Base-by-base conservation (phyloP, 768 basidiomycete species). In the Mycena metata region DNA sequence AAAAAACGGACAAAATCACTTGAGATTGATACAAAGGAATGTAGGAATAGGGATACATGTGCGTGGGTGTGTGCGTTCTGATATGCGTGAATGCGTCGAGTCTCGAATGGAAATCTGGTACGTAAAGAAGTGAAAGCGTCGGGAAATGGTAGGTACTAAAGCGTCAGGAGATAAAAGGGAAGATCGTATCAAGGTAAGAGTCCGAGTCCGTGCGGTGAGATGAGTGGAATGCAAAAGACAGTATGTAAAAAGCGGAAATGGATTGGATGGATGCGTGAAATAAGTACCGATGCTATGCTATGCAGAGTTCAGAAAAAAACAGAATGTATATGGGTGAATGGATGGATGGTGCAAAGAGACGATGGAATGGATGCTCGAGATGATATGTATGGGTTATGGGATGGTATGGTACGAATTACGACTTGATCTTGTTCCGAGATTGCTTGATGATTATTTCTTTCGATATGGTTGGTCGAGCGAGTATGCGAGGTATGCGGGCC, bases 341-440 rank as follows among this genome's bases (percentile, higher is more conserved):
- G 55, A 64, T 64, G 52, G 26, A 63, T 24, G 39, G 26, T 46
- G 30, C 30, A 30, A 30, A 30, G 30, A 30, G 30, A 30, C 30
- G n/a, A n/a, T n/a, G n/a, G 36, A 36, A 36, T 12, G 36, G 12
- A 30, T 24, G 12, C 41, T 10, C 11, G 26, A 43, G 26, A 46
- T 50, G 54, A 57, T 55, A 39, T 36, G 47, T 30, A 30, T n/a
- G n/a, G n/a, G 54, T 67, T 59, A 45, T 60, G 60, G 58, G 19
- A 45, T 56, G 46, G 51, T 52, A 60, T 68, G 67, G 55, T 59
- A 17, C n/a, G 15, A 42, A 12, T 39, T 45, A 52, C 21, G 54
- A 58, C 4, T 51, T 55, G 24, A 58, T 61, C 36, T 58, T 54
- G 62, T 64, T 69, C 61, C 67, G 58, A 69, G 67, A 64, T 61